Percentiles rank a stretch among this genome's conserved stretches.
phyloP scores from a whole-genome alignment of 2,329 filamentous ascomycete species.

The Cercospora sp. region DNA sequence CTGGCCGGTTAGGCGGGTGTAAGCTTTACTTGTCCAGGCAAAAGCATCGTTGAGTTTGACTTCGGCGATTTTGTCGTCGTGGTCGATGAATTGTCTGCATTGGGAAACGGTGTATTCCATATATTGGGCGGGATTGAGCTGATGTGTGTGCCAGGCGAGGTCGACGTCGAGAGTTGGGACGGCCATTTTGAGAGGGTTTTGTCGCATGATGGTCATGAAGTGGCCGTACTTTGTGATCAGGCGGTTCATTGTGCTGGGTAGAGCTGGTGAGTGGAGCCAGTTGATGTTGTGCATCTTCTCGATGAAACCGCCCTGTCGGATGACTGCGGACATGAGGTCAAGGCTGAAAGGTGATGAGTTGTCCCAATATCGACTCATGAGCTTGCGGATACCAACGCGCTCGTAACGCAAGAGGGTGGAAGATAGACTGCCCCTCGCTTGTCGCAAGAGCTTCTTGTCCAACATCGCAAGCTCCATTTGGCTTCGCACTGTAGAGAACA shows the following conservation, averaged over 20 bases:
- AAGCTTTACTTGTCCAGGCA: conserved; percentile 69
- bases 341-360: conserved; percentile 66
- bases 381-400: conserved; percentile 57
- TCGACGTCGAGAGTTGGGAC: conserved; percentile 76
- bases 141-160: conserved; percentile 78
- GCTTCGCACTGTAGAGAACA: conserved; percentile 45
- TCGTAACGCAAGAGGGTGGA: conserved; percentile 23
- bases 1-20: conserved; percentile 63
- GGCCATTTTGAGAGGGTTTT: conserved; percentile 49
- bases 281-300: conserved; percentile 76
- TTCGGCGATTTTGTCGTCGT: conserved; percentile 81
- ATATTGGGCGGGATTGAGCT: conserved; percentile 66
- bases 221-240: conserved; percentile 65
- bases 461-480: conserved; percentile 52
- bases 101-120: conserved; percentile 55
- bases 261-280: conserved; percentile 72
- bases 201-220: conserved; percentile 62
- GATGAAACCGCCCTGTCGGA: conserved; percentile 65
- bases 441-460: conserved; percentile 42
- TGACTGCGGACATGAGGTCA: conserved; percentile 64
- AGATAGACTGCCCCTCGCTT: conserved; percentile 34
- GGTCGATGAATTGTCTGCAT: conserved; percentile 66
- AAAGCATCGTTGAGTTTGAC: conserved; percentile 64
- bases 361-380: conserved; percentile 71
- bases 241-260: conserved; percentile 62